These are phyloP conservation scores for Pseudogymnoascus sp. DNA, from an alignment of 2,329 filamentous ascomycete genomes.

Conservation along the genomic window DNA sequence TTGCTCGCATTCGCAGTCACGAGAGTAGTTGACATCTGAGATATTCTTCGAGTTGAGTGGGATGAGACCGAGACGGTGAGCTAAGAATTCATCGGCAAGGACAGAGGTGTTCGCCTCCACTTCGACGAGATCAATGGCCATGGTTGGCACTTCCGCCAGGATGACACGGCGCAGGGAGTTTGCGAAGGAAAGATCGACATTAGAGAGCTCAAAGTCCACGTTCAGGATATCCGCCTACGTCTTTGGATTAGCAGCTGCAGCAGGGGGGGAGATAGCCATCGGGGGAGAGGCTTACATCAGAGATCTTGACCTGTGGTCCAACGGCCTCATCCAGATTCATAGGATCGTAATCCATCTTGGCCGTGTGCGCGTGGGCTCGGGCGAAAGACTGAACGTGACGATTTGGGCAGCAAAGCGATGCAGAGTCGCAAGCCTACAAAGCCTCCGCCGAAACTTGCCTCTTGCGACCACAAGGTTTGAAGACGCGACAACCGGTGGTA, in stretches of 20 bases:
- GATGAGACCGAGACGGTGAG: constrained; percentile 83
- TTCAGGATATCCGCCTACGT: constrained; percentile 65
- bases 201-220: constrained; percentile 86
- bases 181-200: constrained; percentile 83
- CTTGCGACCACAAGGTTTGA: not conserved
- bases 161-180: constrained; percentile 88
- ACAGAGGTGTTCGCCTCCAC: constrained; percentile 92
- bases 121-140: constrained; percentile 92
- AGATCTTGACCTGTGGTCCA: constrained; percentile 39
- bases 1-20: constrained; percentile 94
- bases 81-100: constrained; percentile 90
- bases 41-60: constrained; percentile 80
- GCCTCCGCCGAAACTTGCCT: not conserved
- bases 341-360: constrained; percentile 41
- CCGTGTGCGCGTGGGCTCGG: not conserved
- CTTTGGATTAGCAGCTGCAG: not conserved
- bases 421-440: not conserved
- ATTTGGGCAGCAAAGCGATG: not conserved
- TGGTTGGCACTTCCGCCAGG: constrained; percentile 86
- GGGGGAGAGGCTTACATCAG: constrained; percentile 29
- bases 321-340: constrained; percentile 36
- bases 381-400: not conserved
- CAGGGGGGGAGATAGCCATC: not conserved
- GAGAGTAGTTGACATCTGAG: constrained; percentile 74
- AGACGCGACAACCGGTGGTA: not conserved